These are phyloP conservation scores for Saccharomyces paradoxus DNA, from an alignment of 805 yeast genomes.

Conservation along the genomic window DNA sequence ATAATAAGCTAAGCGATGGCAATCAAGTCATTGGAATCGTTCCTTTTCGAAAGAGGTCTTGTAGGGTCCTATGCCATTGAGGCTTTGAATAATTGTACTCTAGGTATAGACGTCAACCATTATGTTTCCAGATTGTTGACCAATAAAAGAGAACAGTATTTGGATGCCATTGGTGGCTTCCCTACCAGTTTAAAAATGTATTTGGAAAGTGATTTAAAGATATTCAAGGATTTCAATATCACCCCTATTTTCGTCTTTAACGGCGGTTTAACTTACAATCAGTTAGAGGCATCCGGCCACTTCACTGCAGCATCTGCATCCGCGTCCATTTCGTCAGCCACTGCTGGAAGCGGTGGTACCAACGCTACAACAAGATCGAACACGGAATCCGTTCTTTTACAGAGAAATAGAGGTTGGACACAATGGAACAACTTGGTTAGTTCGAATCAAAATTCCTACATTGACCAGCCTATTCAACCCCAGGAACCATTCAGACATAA, in stretches of 20 bases:
- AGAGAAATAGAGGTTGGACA: slow-evolving; percentile 44
- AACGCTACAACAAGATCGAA: slow-evolving; percentile 10
- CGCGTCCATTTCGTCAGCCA: slow-evolving; percentile 5
- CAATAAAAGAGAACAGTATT: slow-evolving; percentile 55
- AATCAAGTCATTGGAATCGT: slow-evolving; percentile 57
- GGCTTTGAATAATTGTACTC: slow-evolving; percentile 51
- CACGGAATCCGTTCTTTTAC: slow-evolving; percentile 32
- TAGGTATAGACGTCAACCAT: slow-evolving; percentile 81
- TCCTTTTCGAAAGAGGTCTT: slow-evolving; percentile 57
- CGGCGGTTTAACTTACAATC: slow-evolving; percentile 45
- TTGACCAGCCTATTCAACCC: slow-evolving; percentile 30
- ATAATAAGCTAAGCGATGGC: slow-evolving; percentile 19
- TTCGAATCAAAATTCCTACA: slow-evolving; percentile 26
- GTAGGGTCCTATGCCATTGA: slow-evolving; percentile 57
- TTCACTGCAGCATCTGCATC: slow-evolving; percentile 21
- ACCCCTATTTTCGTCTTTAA: slow-evolving; percentile 75
- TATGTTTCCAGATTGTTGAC: slow-evolving; percentile 57
- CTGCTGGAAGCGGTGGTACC: slow-evolving; percentile 6
- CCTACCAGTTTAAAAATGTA: slow-evolving; percentile 53
- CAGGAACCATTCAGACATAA: slow-evolving; percentile 46
- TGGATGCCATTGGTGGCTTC: slow-evolving; percentile 75
- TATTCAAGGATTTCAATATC: slow-evolving; percentile 51
- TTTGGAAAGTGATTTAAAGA: slow-evolving; percentile 54
- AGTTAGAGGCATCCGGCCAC: slow-evolving; percentile 25
- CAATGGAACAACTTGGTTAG: slow-evolving; percentile 31